A percentile compares a stretch with the other conserved stretches of the same genome.
Conservation (phyloP, 371 early-diverging fungal genomes). For the Apophysomyces trapeziformis region DNA sequence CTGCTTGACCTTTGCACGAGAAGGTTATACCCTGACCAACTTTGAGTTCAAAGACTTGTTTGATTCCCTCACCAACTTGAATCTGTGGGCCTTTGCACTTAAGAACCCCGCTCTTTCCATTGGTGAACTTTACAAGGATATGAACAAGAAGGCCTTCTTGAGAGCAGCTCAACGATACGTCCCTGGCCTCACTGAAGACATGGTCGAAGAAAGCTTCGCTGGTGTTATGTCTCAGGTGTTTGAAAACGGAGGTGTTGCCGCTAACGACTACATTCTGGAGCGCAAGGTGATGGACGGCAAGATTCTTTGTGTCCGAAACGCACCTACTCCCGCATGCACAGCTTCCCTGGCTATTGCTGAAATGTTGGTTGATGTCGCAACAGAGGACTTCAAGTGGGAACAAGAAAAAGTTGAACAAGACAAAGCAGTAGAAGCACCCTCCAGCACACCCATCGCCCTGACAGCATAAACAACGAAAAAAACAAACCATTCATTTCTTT, state of each 20-base stretch:
- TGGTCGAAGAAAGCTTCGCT: conserved; percentile 57
- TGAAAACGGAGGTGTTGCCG: conserved; percentile 51
- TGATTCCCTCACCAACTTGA: conserved; percentile 43
- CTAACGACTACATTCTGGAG: conserved; percentile 52
- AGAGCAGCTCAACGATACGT: conserved; percentile 52
- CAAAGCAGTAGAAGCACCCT: conserved; percentile 14
- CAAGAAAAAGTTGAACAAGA: conserved; percentile 13
- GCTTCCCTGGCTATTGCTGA: conserved; percentile 57
- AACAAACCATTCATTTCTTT: neutral
- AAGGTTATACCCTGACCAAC: conserved; percentile 39
- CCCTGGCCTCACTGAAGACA: conserved; percentile 51
- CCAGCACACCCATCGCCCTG: conserved; percentile 4
- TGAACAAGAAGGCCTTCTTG: conserved; percentile 54
- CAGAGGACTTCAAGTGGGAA: conserved; percentile 52
- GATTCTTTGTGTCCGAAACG: conserved; percentile 53
- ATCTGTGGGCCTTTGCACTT: conserved; percentile 50
- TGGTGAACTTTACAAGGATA: conserved; percentile 54
- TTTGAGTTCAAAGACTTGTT: conserved; percentile 40
- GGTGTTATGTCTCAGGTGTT: conserved; percentile 59
- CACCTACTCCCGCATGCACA: conserved; percentile 57
- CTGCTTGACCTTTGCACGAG: conserved; percentile 53
- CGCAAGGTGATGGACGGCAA: conserved; percentile 53
- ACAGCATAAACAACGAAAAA: conserved; percentile 1
- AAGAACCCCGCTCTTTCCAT: conserved; percentile 50
- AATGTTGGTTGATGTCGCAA: conserved; percentile 50